Base-by-base conservation (phyloP, 2,329 filamentous ascomycete genomes). In the Clarireedia monteithiana region DNA sequence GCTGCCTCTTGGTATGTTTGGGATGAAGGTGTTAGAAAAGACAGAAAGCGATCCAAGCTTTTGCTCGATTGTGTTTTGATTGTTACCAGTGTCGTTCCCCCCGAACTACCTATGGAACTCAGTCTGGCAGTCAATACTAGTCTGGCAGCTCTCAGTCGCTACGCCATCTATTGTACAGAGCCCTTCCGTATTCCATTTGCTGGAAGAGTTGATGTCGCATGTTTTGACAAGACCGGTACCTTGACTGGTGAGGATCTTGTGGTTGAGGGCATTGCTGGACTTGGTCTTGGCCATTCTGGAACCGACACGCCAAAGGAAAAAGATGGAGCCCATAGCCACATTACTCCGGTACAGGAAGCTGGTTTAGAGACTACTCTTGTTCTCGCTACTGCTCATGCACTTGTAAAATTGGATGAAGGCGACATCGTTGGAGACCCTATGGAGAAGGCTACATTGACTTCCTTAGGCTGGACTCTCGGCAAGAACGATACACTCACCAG, bases 1-100 rank as follows among this genome's bases (percentile, higher is more conserved):
- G 95, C 94, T 55, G 94, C 94, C 52, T 96, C 94, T 12, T 96
- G 94, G 91, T 99, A 99, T 71, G 94, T 99, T 58, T 99, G 94
- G 94, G 84, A 91, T 60, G 92, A 99, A 73, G 95, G 94, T 75
- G 92, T 99, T 54, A 81, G 82, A 69, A 91, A 88, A 75, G 92
- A 97, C 68, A 87, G 94, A 69, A 97, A 99, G 77, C 86, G 94
- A 62, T 97, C 92, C 48, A 99, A 99, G 81, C 83, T 99, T 40
- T 82, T 99, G 58, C 83, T 99, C 53, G 95, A 99, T 75, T 99
- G 95, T 70, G 83, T 99, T 72, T 85, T 99, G 71, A 99, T 99
- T 67, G 84, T 99, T 66, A 99, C 94, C 42, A 96, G 91, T 69
- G 94, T 99, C 58, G 94, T 99, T 1, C 94, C 94, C n/a, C 94